Base-by-base conservation (phyloP, 2,329 filamentous ascomycete species). In the Ascochyta viciae-villosae region DNA sequence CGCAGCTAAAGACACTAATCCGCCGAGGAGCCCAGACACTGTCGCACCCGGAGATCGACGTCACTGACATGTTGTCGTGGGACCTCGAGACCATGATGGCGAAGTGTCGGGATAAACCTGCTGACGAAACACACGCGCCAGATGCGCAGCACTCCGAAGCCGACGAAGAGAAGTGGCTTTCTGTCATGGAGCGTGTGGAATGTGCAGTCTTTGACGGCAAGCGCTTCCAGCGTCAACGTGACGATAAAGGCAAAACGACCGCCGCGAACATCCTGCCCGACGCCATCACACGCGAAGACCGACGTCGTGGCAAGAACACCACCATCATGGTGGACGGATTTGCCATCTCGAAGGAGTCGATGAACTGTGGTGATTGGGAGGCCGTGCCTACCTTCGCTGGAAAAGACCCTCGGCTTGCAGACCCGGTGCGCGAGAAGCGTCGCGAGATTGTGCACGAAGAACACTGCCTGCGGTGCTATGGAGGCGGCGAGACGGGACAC, bases 31-130 rank as follows among this genome's bases (percentile, higher is more conserved):
- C 83, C 8, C 81, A 83, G 50, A 83, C 81, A 6, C 72, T 85
- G 10, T 78, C 81, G 8, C 75, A 80, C 58, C 78, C 81, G 0
- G 78, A 84, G 53, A 79, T 85, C 29, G 79, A 86, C 54, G 77
- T 83, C 4, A 80, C 78, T 5, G 82, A 86, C 50, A 85, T 87
- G 81, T 67, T 85, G 0, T 77, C 74, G n/a, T 87, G 84, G 83
- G 79, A 85, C 53, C 82, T 82, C 67, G 74, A 80, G 1, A 84
- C 81, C 0, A 83, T 82, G 55, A 71, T 85, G 27, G 75, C 79
- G 19, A 83, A 83, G 52, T 85, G 82, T 64, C 82, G 81, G 46
- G 83, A 85, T 59, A 78, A 81, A 48, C 76, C 80, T 6, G 70
- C 77, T 2, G 80, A 82, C 50, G 62, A 77, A 16, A 70, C 74